phyloP scores from a whole-genome alignment of 2,329 filamentous ascomycete genomes.

The Scopulariopsis brevicaulis region DNA sequence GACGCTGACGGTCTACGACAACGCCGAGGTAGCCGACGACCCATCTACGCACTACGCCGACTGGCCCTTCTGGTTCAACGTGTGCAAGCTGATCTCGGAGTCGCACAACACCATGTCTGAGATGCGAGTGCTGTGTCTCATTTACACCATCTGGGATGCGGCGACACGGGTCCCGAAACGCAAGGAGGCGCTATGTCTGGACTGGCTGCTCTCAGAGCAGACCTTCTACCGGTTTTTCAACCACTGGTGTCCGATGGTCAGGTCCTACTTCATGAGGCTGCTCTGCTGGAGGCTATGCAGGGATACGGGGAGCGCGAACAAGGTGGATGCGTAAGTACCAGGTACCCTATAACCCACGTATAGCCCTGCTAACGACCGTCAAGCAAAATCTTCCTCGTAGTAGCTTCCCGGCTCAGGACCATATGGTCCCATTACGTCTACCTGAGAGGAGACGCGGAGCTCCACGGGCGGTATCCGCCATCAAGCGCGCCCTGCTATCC shows the following conservation, averaged over 20 bases:
- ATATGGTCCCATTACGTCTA: constrained; percentile 74
- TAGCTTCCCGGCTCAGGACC: constrained; percentile 56
- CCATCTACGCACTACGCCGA: constrained; percentile 42
- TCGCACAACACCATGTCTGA: constrained; percentile 87
- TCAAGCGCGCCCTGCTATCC: constrained; percentile 76
- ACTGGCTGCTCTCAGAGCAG: constrained; percentile 63
- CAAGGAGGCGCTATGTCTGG: constrained; percentile 59
- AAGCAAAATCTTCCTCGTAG: constrained; percentile 58
- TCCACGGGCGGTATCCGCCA: constrained; percentile 38
- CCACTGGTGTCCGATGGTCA: constrained; percentile 93
- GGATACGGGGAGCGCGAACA: constrained; percentile 54
- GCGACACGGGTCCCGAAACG: constrained; percentile 53
- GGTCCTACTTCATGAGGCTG: constrained; percentile 84
- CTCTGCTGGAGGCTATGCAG: constrained; percentile 83
- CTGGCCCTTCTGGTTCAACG: constrained; percentile 78
- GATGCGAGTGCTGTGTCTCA: constrained; percentile 69
- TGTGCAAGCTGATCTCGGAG: constrained; percentile 66
- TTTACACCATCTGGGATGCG: constrained; percentile 71
- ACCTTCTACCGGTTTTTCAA: constrained; percentile 77
- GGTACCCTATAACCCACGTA: not conserved
- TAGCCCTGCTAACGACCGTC: constrained; percentile 12
- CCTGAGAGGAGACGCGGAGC: constrained; percentile 56
- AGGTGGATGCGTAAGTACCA: constrained; percentile 53
- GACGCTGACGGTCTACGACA: constrained; percentile 51
- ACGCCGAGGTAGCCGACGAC: constrained; percentile 29